Conservation (phyloP, 1,139 yeast species). For the Meyerozyma carpophila region DNA sequence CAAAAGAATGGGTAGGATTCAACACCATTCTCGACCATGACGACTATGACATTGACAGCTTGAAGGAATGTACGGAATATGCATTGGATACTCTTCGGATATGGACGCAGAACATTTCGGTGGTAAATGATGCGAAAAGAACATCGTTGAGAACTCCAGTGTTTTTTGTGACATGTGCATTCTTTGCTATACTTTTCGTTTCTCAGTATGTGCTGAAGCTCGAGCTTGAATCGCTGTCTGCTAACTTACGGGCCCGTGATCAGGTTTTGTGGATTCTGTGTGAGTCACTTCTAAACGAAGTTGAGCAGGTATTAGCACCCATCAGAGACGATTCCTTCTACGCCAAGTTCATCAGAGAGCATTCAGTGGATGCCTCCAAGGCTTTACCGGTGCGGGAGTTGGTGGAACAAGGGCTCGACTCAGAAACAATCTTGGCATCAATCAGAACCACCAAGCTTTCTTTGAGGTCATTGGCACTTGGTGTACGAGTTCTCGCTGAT, state of each 20-base stretch:
- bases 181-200: conserved; percentile 53
- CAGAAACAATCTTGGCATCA: conserved; percentile 29
- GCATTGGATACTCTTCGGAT: conserved; percentile 56
- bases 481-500: conserved; percentile 69
- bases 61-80: conserved; percentile 50
- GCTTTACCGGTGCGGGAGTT: conserved; percentile 1
- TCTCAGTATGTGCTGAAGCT: conserved; percentile 55
- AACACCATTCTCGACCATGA: conserved; percentile 45
- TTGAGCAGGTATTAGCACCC: conserved; percentile 46
- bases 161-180: conserved; percentile 63
- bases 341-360: conserved; percentile 50
- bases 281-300: conserved; percentile 46
- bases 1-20: conserved; percentile 63
- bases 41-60: conserved; percentile 27
- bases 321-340: conserved; percentile 28
- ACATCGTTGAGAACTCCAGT: conserved; percentile 70
- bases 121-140: conserved; percentile 55
- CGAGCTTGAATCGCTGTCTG: conserved; percentile 31
- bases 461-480: conserved; percentile 54
- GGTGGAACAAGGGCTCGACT: conserved; percentile 18
- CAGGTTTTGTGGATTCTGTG: conserved; percentile 47
- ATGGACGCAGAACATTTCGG: conserved; percentile 66
- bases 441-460: conserved; percentile 43
- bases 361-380: conserved; percentile 9
- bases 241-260: conserved; percentile 34